Evolutionary conservation across 2,329 filamentous ascomycete species (phyloP).

Genomic region (Macrophomina pseudophaseolina): DNA sequence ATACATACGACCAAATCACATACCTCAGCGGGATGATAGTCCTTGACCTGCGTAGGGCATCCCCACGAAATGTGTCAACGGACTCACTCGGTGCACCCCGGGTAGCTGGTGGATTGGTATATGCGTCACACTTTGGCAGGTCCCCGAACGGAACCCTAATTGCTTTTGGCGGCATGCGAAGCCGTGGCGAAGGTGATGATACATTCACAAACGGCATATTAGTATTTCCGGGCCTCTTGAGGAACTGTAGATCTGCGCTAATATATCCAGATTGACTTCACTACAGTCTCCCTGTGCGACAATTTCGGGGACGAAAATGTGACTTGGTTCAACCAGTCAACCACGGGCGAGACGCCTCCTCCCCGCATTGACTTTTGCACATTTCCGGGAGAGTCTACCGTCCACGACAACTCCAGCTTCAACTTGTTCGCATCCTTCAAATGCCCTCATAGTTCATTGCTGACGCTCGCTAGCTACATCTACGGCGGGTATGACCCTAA

Average conservation of each 20-base stretch:
- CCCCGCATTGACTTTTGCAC: constrained; percentile 54
- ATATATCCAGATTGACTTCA: constrained; percentile 3
- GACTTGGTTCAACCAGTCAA: constrained; percentile 51
- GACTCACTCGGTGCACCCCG: neutral
- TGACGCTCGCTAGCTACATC: constrained; percentile 35
- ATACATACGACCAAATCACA: neutral
- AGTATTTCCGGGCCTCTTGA: neutral
- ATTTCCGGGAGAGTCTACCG: constrained; percentile 40
- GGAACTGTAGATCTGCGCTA: neutral
- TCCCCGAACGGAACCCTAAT: neutral
- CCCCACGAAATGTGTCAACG: neutral
- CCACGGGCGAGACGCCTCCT: constrained; percentile 48
- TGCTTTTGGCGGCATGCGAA: constrained; percentile 3
- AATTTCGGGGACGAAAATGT: constrained; percentile 25
- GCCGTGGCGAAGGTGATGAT: neutral
- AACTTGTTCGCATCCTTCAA: constrained; percentile 45
- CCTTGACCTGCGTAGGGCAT: neutral
- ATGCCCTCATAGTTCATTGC: constrained; percentile 32
- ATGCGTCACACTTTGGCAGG: neutral
- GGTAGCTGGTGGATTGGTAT: neutral
- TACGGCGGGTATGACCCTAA: constrained; percentile 54
- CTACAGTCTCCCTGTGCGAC: constrained; percentile 12
- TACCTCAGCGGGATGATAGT: neutral
- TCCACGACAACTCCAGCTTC: constrained; percentile 53
- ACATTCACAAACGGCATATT: constrained; percentile 8